Evolutionary conservation across 2,329 filamentous ascomycete species (phyloP), one percentile per base, ranked within the genome.

Genomic region (Shiraia sp.): DNA sequence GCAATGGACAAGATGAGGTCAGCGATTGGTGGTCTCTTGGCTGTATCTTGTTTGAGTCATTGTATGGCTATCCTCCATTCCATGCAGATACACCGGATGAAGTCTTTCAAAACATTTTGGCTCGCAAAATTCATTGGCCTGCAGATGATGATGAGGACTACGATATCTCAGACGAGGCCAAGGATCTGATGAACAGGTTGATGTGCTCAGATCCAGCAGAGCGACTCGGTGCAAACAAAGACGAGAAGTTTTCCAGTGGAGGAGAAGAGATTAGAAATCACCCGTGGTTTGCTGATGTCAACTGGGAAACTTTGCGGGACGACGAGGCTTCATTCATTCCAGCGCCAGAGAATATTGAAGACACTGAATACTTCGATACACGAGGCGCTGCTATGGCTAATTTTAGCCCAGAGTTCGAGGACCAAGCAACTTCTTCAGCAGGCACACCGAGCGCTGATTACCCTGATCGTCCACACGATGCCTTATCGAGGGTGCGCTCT

Each of bases 11-110:
- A 69, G 93, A 99, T 62, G 92, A 97, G 69, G 93, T 92, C 55
- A 97, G 93, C 65, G 93, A 99, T 82, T 99, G 93, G 93, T 99
- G 93, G 93, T 97, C 93, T 15, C 79, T 99, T n/a, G 93, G 93
- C 1, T 99, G 95, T 68, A 97, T 99, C 57, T 75, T 97, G 70
- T 99, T 96, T 60, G 93, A 99, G 62, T 96, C 96, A 54, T 75
- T 99, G 2, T 97, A 89, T 62, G 93, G 93, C 1, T 86, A 89
- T 43, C 93, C 93, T 1, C 93, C 93, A 0, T 99, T 99, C 69
- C 90, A 97, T 66, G 93, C 90, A 1, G 77, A 79, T 14, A 90
- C 91, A 33, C 90, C 93, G 0, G 93, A 99, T 57, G 80, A 93
- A 57, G 93, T 99, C 1, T 99, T 99, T 63, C 89, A 96, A 58